Evolutionary conservation across 2,329 filamentous ascomycete species (phyloP), one percentile per base, ranked within the genome.

Genomic region (Cladosporium sp.): DNA sequence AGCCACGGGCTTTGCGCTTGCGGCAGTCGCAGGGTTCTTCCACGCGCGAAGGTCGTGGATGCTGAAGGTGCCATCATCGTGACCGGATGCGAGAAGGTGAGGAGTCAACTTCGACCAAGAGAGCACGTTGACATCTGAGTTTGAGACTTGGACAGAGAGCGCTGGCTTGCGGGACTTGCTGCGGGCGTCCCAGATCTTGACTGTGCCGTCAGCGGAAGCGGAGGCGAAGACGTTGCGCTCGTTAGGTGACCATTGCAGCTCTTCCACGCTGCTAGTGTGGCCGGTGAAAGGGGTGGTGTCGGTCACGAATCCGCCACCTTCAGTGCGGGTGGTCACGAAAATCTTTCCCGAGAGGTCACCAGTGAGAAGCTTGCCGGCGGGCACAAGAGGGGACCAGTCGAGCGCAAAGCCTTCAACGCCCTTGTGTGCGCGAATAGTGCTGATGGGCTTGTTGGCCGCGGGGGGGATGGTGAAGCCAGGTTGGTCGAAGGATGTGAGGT

Each of bases 31-130:
- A 48, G 71, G 66, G 56, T 77, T 69, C 78, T 96, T 97, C 93
- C 93, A 97, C 74, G 95, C 89, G 55, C 94, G 84, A 68, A 99
- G 78, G 73, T 99, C 94, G 94, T 94, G 99, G 22, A 97, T 92
- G 1, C 83, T 91, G 91, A 93, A 97, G 54, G 88, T 86, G 36
- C 94, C 94, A 70, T 97, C 91, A 69, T 99, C 94, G 61, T 90
- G 91, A 44, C 94, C 94, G 0, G 92, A 91, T 1, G 93, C 93
- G 35, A 99, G 85, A 35, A 99, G 83, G 73, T 97, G 91, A 20
- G 86, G 84, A 0, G 92, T 96, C 74, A 92, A 87, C 44, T 83
- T 84, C 36, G 91, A 96, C 94, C 94, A 99, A 60, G 89, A 94
- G 77, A 97, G 88, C 61, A 99, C 94, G 71, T 99, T 99, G 69